Evolutionary conservation across 768 basidiomycete species (phyloP).

Genomic region (Hypholoma fasciculare): DNA sequence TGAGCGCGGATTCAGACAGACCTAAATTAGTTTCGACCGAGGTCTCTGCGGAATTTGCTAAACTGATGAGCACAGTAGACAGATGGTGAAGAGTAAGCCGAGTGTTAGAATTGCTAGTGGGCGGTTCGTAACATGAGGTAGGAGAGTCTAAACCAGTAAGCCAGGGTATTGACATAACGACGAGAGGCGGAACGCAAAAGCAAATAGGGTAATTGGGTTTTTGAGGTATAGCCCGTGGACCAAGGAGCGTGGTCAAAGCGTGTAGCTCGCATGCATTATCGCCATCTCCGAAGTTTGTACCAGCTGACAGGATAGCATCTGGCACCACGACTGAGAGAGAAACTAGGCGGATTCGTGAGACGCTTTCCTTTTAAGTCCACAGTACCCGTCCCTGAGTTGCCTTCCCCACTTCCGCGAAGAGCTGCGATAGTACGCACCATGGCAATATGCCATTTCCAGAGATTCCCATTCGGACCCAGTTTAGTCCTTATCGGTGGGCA

Average conservation of each 20-base stretch:
- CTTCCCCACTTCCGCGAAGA: too few relatives aligned
- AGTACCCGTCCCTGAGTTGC: too few relatives aligned
- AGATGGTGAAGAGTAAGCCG: conserved; percentile 5
- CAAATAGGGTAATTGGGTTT: background rate
- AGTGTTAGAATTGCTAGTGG: background rate
- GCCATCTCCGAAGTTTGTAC: conserved; percentile 5
- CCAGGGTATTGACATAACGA: conserved; percentile 4
- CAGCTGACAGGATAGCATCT: background rate
- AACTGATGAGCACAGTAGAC: conserved; percentile 7
- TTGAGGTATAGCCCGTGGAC: background rate
- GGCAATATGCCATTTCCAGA: too few relatives aligned
- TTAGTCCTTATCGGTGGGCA: too few relatives aligned
- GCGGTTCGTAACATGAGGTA: background rate
- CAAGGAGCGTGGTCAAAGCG: background rate
- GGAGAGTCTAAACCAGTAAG: conserved; percentile 12
- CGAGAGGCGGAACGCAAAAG: too few relatives aligned
- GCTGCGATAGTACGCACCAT: too few relatives aligned
- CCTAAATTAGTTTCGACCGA: conserved; percentile 16
- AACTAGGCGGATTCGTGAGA: background rate
- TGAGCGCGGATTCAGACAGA: conserved; percentile 16
- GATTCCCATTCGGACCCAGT: too few relatives aligned
- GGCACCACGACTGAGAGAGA: background rate
- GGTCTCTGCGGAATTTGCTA: conserved; percentile 10
- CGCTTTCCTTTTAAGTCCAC: background rate
- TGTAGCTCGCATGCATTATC: background rate